Evolutionary conservation across 805 yeast genomes (phyloP), one percentile per base, ranked within the genome.

Genomic region (Kodamaea leandrae): DNA sequence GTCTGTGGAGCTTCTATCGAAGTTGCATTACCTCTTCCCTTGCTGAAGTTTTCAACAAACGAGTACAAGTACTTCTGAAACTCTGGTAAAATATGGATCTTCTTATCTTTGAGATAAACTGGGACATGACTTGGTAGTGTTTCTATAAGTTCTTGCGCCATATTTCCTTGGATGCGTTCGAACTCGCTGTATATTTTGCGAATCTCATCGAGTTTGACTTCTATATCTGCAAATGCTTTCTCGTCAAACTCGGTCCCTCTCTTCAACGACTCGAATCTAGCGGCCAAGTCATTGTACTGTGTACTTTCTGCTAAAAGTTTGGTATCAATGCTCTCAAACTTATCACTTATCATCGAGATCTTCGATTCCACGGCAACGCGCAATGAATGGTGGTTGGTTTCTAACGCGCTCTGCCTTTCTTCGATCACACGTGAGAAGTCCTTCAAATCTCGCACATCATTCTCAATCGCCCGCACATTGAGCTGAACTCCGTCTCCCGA

Each of bases 11-110:
- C n/a, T 17, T 41, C 47, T 16, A 25, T 25, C 5, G 18, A 13
- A 7, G 33, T 19, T 7, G 35, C 32, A 37, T 33, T 46, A n/a
- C 46, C 36, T 10, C 32, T 35, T 8, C 23, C 43, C 16, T 33
- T 39, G 15, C 23, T 24, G 37, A 55, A 55, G 15, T 52, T 57
- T n/a, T 63, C 68, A 15, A 66, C 45, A 36, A 67, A 64, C 24
- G 54, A 51, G 40, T 53, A 57, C 36, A 68, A 48, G 42, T 57
- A 66, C 32, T 60, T 58, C 27, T 61, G 66, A 44, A 69, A 68
- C 42, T 66, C 71, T 0, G 74, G 72, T 3, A 59, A 42, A 35
- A 61, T 63, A 39, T 64, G 71, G n/a, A 69, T 53, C 36, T 63
- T 61, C 9, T 52, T 50, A 38, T 68, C 51, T 37, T 60, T 59